phyloP scores from a whole-genome alignment of 805 yeast genomes.

The Alloascoidea africana region DNA sequence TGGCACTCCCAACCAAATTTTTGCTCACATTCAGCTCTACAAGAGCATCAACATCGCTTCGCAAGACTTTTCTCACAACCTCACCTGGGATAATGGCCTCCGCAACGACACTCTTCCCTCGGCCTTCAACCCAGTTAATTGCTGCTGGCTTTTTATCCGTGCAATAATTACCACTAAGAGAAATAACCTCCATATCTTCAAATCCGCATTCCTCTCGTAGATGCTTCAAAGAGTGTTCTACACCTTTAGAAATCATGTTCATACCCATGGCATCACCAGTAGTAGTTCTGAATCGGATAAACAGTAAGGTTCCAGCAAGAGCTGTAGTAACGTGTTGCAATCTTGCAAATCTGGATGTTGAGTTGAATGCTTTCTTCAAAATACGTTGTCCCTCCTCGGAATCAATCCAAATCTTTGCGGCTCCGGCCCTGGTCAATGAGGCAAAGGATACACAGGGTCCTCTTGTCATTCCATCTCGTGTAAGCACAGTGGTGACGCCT shows the following conservation, averaged over 20 bases:
- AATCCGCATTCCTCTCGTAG: slow-evolving; percentile 87
- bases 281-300: slow-evolving; percentile 90
- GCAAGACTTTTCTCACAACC: slow-evolving; percentile 67
- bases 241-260: slow-evolving; percentile 99
- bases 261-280: slow-evolving; percentile 99
- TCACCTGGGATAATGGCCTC: slow-evolving; percentile 82
- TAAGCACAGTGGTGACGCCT: slow-evolving; percentile 82
- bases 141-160: slow-evolving; percentile 97
- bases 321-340: slow-evolving; percentile 85
- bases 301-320: slow-evolving; percentile 81
- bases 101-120: slow-evolving; percentile 96
- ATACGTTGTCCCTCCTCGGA: slow-evolving; percentile 81
- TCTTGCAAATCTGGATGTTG: slow-evolving; percentile 95
- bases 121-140: slow-evolving; percentile 97
- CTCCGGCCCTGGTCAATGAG: slow-evolving; percentile 74
- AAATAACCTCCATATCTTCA: slow-evolving; percentile 84
- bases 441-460: slow-evolving; percentile 96
- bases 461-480: slow-evolving; percentile 97
- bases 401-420: slow-evolving; percentile 90
- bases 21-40: slow-evolving; percentile 82
- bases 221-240: slow-evolving; percentile 67
- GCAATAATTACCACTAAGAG: slow-evolving; percentile 95
- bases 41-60: slow-evolving; percentile 83
- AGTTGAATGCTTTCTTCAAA: slow-evolving; percentile 82
- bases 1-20: slow-evolving; percentile 90